phyloP scores from a whole-genome alignment of 768 basidiomycete species.

The Leucocoprinus sp. region DNA sequence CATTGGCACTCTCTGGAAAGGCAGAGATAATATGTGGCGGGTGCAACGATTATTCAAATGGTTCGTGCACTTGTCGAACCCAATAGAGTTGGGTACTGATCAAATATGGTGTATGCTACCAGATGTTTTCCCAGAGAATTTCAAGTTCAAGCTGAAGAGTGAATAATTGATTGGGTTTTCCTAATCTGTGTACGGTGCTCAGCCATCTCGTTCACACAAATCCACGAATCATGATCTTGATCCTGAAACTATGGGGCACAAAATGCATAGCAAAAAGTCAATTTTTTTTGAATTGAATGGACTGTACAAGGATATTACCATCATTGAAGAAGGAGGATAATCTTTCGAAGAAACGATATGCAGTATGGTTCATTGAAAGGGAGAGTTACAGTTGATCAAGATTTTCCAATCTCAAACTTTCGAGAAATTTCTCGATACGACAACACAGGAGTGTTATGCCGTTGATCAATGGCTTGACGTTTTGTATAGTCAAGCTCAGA shows the following conservation, averaged over 20 bases:
- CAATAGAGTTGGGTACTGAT: slow-evolving; percentile 95
- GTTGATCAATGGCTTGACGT: slow-evolving; percentile 98
- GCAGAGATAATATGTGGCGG: slow-evolving; percentile 97
- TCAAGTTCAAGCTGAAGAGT: slow-evolving; percentile 83
- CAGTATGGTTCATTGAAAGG: slow-evolving; percentile 96
- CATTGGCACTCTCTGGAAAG: slow-evolving; percentile 99
- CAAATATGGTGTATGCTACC: slow-evolving; percentile 99
- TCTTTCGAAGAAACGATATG: slow-evolving; percentile 95
- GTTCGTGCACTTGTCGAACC: slow-evolving; percentile 95
- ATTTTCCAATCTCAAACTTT: slow-evolving; percentile 99
- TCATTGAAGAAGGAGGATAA: slow-evolving; percentile 99
- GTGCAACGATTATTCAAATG: slow-evolving; percentile 98
- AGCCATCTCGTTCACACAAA: slow-evolving; percentile 91
- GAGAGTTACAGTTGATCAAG: slow-evolving; percentile 97
- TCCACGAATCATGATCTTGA: slow-evolving; percentile 96
- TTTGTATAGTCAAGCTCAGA: slow-evolving; percentile 80
- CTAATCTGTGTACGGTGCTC: slow-evolving; percentile 99
- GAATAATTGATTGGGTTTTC: slow-evolving; percentile 88
- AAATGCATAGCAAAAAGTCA: slow-evolving; percentile 88
- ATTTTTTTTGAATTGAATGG: slow-evolving; percentile 99
- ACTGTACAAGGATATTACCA: slow-evolving; percentile 94
- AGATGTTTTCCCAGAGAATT: slow-evolving; percentile 95
- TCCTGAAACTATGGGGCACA: slow-evolving; percentile 75
- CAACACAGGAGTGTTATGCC: slow-evolving; percentile 91
- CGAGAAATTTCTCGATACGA: slow-evolving; percentile 91